Base-by-base conservation (phyloP, 164 flowering plant species). In the Malania oleifera region DNA sequence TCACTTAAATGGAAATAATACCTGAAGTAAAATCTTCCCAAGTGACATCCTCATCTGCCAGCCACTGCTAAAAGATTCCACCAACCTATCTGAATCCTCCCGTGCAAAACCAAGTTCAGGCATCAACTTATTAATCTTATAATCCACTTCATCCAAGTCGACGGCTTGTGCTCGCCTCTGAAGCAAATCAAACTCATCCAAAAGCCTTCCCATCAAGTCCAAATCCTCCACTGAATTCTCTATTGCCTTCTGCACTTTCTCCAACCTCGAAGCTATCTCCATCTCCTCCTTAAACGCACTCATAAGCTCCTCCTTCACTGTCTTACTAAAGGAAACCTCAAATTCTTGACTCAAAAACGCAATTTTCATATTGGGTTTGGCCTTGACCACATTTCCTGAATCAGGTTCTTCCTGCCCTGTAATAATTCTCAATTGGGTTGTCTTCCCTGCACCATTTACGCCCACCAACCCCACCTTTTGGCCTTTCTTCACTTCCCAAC, bases 21-120 rank as follows among this genome's bases (percentile, higher is more conserved):
- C 99, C 97, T 91, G 99, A 71, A 89, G 83, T 43, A 95, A 64
- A 57, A 95, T 95, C 81, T 95, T 95, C 44, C 99, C 99, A 20
- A 95, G 84, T 0, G 97, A 86, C 86, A 95, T 95, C 73, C 99
- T 95, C 99, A 95, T 95, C 73, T 95, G 97, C 99, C 97, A 95
- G 27, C 99, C 99, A 49, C 96, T 79, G 64, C 97, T 91, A 65
- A 86, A 95, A 0, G 96, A 89, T 0, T 91, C 99, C 40, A 95
- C 99, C 37, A 89, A 61, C 71, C 96, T 75, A 71, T 95, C 99
- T 0, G 84, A 64, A 72, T 95, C 99, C 77, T 95, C 97, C 0
- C 79, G 60, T 0, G 82, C 29, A 65, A 95, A 95, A 40, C 99
- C 97, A 22, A 95, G 81, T 47, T 91, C 99, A 1, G 99, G 96